Evolutionary conservation across 768 basidiomycete species (phyloP).

Genomic region (Suillus lakei): DNA sequence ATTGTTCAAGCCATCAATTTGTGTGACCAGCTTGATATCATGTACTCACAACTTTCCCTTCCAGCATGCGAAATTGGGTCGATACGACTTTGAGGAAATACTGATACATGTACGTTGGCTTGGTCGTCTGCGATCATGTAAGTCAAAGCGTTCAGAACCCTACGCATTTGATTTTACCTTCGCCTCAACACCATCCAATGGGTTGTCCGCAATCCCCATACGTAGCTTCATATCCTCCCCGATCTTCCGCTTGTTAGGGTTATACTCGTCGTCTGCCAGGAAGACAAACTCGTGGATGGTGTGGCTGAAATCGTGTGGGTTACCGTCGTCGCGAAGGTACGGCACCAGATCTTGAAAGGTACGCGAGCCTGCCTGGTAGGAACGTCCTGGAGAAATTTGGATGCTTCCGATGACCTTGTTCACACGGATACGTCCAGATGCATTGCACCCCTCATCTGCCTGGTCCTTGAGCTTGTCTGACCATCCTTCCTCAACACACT

Average conservation of each 20-base stretch:
- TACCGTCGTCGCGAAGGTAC: constrained; percentile 86
- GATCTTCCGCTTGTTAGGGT: constrained; percentile 64
- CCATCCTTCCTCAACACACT: constrained; percentile 97
- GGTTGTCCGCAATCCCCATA: constrained; percentile 75
- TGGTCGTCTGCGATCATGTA: constrained; percentile 57
- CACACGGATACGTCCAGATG: constrained; percentile 88
- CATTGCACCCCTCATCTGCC: constrained; percentile 92
- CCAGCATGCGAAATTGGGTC: constrained; percentile 88
- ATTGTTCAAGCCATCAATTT: neutral
- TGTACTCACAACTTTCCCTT: constrained; percentile 65
- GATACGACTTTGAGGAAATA: constrained; percentile 99
- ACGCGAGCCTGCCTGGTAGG: constrained; percentile 86
- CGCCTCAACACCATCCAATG: constrained; percentile 70
- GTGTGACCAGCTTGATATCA: neutral
- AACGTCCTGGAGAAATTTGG: constrained; percentile 91
- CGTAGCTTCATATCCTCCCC: constrained; percentile 68
- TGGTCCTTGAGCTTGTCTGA: constrained; percentile 91
- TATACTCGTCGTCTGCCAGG: constrained; percentile 80
- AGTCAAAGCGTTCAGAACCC: constrained; percentile 8
- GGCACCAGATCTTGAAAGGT: constrained; percentile 91
- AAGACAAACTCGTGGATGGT: constrained; percentile 82
- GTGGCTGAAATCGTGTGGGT: constrained; percentile 95
- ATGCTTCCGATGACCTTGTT: constrained; percentile 98
- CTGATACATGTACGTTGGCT: constrained; percentile 94
- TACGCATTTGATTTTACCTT: constrained; percentile 46